Evolutionary conservation across 495 filamentous ascomycete genomes (phyloP), one percentile per base, ranked within the genome.

Genomic region (Trichoderma virens): DNA sequence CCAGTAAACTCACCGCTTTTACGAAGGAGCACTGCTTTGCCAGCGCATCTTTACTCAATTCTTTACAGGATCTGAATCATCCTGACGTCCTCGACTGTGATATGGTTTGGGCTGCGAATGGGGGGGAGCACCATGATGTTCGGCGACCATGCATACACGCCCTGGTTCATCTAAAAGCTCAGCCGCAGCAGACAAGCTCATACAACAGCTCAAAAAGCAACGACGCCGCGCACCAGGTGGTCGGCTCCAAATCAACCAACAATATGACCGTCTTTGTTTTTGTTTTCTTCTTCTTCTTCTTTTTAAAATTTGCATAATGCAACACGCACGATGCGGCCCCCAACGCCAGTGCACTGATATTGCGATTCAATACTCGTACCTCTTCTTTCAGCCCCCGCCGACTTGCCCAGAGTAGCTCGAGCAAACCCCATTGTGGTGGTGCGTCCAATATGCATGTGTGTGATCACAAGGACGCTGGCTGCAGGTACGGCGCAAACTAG

Each of bases 401-500:
- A 13, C 51, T 27, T 56, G 51, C 51, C 27, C 51, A 23, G 28
- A 14, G 25, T 30, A 56, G 51, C 23, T 20, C 43, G n/a, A n/a
- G 43, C 43, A 47, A 43, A 6, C 9, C 14, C 39, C 3, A 43
- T 3, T 18, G 3, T 43, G 16, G 16, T 43, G 16, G 9, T 43
- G 39, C 39, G 14, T 13, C 32, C 32, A 35, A 56, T 54, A 25
- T 56, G 51, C 51, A 56, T 56, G 51, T 28, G 11, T 56, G 47
- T 56, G 51, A 56, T 56, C 51, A 56, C 51, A 30, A 56, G 51
- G 23, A 7, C 51, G 20, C 11, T 14, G 51, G 51, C 23, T 56
- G 51, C 51, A 56, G 51, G 59, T 61, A 61, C 31, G 30, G 35
- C 31, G 59, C 35, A 61, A 60, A 30, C 31, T 61, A 61, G 59